Evolutionary conservation across 805 yeast genomes (phyloP), one percentile per base, ranked within the genome.

Genomic region (Blastobotrys attinorum): DNA sequence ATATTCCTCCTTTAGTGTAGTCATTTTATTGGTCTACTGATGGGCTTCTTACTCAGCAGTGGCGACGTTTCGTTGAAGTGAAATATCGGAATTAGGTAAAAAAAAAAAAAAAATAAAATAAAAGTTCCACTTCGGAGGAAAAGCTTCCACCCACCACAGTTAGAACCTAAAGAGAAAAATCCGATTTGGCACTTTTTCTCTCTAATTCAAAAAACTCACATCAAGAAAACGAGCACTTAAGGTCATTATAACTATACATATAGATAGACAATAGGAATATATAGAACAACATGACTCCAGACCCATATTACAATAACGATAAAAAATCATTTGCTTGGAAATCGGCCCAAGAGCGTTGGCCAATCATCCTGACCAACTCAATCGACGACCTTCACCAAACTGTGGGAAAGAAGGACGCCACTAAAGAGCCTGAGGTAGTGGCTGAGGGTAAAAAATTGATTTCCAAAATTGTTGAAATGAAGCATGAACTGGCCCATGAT

Each of bases 281-380:
- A n/a, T n/a, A n/a, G n/a, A n/a, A n/a, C n/a, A n/a, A n/a, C n/a
- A 15, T 25, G 13, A 50, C 55, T 43, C 55, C 47, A 13, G 45
- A 53, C 8, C 57, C 57, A 4, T 84, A 81, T 60, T 69, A 63
- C 58, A 85, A 83, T 61, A 73, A 73, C 59, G 95, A 87, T 56
- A 62, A 69, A 31, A 73, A 71, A 46, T 84, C 96, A 2, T 92
- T 92, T 61, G 97, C 95, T 7, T 79, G 74, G 58, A 70, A 76
- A 29, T 88, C 97, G 0, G 83, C 85, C 7, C 72, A 76, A 49
- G 69, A 70, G 31, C 79, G 98, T 62, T 92, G 97, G 97, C 90
- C 95, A 22, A 77, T 77, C 44, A 86, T 92, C 51, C 58, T 89
- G 38, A 70, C 74, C 22, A 83, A 81, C 17, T 77, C 81, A 16